Conservation (phyloP, 129 eudicot species). For the Chrysanthemum makinoi region DNA sequence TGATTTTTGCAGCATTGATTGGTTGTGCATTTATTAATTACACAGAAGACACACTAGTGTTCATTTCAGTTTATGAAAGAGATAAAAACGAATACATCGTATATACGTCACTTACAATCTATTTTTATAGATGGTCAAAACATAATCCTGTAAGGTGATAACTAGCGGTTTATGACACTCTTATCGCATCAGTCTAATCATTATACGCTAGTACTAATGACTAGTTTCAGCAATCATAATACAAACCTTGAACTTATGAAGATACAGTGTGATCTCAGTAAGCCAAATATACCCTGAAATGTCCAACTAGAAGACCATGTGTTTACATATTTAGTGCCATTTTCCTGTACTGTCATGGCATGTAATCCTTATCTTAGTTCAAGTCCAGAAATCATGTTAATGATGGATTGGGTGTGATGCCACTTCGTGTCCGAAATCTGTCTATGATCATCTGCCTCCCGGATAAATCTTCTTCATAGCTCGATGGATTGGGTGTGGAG, state of each 20-base stretch:
- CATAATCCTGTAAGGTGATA: not conserved
- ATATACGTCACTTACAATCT: not conserved
- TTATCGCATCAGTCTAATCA: not conserved
- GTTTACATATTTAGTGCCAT: not conserved
- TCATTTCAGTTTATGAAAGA: not conserved
- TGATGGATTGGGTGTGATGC: conserved; percentile 38
- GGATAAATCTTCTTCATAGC: conserved; percentile 87
- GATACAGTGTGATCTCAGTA: not conserved
- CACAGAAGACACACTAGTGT: too few relatives aligned
- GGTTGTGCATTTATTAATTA: too few relatives aligned
- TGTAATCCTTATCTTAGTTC: not conserved
- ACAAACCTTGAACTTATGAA: not conserved
- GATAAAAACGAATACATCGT: not conserved
- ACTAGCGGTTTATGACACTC: not conserved
- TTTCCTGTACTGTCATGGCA: conserved; percentile 5
- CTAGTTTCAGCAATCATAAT: not conserved
- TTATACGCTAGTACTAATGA: not conserved
- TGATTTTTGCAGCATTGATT: too few relatives aligned
- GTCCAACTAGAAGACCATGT: too few relatives aligned
- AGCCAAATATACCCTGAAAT: not conserved
- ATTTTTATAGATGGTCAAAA: not conserved
- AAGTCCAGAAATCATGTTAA: conserved; percentile 12
- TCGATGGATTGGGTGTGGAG: conserved; percentile 27
- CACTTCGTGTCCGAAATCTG: conserved; percentile 71
- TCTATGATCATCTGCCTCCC: conserved; percentile 93